These are phyloP conservation scores for Trametes punicea DNA, from an alignment of 768 basidiomycete genomes.

Conservation along the genomic window DNA sequence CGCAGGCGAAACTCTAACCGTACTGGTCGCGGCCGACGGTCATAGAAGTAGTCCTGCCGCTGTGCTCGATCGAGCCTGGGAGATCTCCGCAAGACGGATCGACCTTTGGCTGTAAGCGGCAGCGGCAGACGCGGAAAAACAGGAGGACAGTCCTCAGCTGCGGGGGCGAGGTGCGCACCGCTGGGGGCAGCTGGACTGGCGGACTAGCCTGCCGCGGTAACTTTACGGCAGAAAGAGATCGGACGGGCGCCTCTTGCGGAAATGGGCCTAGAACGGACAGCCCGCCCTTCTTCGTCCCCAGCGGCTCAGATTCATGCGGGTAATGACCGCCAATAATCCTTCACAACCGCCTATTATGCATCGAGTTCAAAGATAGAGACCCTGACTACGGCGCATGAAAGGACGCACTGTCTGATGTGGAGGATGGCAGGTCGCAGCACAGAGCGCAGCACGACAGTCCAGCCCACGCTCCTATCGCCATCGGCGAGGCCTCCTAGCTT, in stretches of 20 bases:
- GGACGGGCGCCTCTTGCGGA: not conserved
- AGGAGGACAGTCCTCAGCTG: constrained; percentile 3
- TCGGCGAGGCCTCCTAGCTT: not conserved
- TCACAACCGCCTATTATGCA: too few species aligned
- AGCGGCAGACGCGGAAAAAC: not conserved
- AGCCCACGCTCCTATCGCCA: not conserved
- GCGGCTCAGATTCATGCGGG: too few species aligned
- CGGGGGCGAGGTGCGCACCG: not conserved
- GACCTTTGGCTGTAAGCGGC: not conserved
- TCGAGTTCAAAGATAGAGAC: too few species aligned
- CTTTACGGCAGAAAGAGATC: constrained; percentile 2
- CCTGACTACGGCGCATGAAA: too few species aligned
- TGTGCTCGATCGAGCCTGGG: constrained; percentile 10
- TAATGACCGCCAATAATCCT: too few species aligned
- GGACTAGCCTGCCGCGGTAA: constrained; percentile 4
- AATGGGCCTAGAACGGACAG: not conserved
- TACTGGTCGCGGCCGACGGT: not conserved
- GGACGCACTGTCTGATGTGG: not conserved
- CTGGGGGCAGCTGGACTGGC: not conserved
- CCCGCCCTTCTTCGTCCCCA: too few species aligned
- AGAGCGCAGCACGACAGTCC: not conserved
- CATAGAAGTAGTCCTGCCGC: constrained; percentile 1
- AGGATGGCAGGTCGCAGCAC: not conserved
- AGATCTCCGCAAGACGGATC: not conserved
- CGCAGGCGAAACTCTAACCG: not conserved